phyloP scores from a whole-genome alignment of 768 basidiomycete species.

The Hygrocybe punicea region DNA sequence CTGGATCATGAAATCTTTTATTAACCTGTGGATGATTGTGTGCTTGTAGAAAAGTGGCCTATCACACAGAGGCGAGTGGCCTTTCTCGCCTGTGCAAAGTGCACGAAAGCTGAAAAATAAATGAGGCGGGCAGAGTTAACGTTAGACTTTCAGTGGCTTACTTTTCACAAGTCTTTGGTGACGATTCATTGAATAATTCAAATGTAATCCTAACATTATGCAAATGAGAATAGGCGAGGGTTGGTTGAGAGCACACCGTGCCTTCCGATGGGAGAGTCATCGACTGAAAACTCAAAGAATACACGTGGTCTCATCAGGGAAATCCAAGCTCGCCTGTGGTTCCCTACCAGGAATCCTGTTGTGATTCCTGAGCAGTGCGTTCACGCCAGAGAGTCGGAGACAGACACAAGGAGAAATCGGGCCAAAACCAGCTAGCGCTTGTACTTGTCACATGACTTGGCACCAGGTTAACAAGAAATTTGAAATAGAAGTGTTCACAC shows the following conservation, averaged over 20 bases:
- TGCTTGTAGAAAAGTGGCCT: constrained; percentile 81
- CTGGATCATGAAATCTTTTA: constrained; percentile 77
- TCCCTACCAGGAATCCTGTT: too few species aligned
- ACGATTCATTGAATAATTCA: constrained; percentile 70
- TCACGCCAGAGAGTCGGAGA: too few species aligned
- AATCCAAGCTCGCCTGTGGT: neutral
- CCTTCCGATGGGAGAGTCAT: constrained; percentile 54
- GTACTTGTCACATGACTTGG: too few species aligned
- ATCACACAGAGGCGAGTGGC: constrained; percentile 59
- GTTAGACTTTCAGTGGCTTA: constrained; percentile 66
- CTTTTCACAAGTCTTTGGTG: constrained; percentile 82
- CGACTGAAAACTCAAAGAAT: constrained; percentile 65
- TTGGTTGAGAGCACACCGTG: constrained; percentile 21
- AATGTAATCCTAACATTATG: constrained; percentile 54
- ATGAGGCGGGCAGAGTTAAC: too few species aligned
- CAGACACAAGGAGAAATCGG: too few species aligned
- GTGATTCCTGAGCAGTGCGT: too few species aligned
- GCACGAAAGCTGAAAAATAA: constrained; percentile 40
- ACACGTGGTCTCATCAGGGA: constrained; percentile 48
- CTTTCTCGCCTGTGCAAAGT: constrained; percentile 83
- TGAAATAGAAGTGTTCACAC: too few species aligned
- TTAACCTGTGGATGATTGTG: constrained; percentile 73
- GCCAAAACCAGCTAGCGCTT: too few species aligned
- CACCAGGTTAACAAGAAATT: too few species aligned
- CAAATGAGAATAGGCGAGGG: too few species aligned